Percentiles rank a stretch among this genome's conserved stretches.
These are phyloP conservation scores for Epichloe gansuensis DNA, from an alignment of 2,329 filamentous ascomycete genomes.

Conservation along the genomic window DNA sequence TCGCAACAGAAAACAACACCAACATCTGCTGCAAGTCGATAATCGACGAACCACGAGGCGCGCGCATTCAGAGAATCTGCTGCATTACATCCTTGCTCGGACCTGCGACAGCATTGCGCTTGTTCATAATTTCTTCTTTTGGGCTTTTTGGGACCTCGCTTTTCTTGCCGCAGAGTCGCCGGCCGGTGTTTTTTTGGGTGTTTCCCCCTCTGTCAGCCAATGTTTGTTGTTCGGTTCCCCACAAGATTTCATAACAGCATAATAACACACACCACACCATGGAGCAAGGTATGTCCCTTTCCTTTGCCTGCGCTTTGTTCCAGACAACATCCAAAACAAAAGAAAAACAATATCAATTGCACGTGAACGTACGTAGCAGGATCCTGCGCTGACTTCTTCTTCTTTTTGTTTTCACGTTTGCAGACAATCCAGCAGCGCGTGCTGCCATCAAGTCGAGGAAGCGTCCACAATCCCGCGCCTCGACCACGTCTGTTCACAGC, in stretches of 20 bases:
- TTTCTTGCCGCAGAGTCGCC: conserved; percentile 5
- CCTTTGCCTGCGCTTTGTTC: conserved; percentile 6
- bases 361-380: neutral
- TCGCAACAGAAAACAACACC: conserved; percentile 32
- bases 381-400: conserved; percentile 5
- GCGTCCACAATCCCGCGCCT: conserved; percentile 41
- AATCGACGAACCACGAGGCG: conserved; percentile 17
- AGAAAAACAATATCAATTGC: conserved; percentile 2
- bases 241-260: conserved; percentile 16
- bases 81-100: conserved; percentile 2
- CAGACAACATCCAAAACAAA: conserved; percentile 4
- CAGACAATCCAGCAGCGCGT: conserved; percentile 19
- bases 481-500: conserved; percentile 44
- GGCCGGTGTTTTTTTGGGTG: conserved; percentile 6
- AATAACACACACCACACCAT: conserved; percentile 12
- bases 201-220: conserved; percentile 15
- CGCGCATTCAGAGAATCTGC: conserved; percentile 10
- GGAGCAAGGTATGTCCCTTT: conserved; percentile 23
- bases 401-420: neutral
- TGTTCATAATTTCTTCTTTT: conserved; percentile 5
- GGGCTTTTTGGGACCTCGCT: conserved; percentile 3
- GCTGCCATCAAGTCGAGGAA: conserved; percentile 30
- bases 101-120: conserved; percentile 6
- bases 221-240: conserved; percentile 27
- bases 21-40: conserved; percentile 21